Evolutionary conservation across 768 basidiomycete genomes (phyloP), one percentile per base, ranked within the genome.

Genomic region (Erythrobasidium yunnanense): DNA sequence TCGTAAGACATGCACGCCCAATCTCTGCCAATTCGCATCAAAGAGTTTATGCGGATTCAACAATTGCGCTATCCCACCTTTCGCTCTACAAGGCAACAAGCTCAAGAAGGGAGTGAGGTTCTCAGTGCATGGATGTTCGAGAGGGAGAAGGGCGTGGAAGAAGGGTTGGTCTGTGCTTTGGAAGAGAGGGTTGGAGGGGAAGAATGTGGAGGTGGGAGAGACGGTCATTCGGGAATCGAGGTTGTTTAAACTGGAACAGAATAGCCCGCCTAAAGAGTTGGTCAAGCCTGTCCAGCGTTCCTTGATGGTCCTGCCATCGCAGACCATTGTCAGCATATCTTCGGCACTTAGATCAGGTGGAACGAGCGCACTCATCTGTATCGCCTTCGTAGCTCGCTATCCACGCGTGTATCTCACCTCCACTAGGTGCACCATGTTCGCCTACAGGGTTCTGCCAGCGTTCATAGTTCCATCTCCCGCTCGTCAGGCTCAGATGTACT

Each of bases 61-160:
- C 23, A 96, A 80, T 17, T 77, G 79, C 0, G 90, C 87, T 22
- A 96, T 80, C 13, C 95, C 92, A 0, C 91, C 89, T 20, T 81
- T 78, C 4, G 87, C 84, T 73, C 95, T 89, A 79, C 93, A 97
- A 0, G 95, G 95, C 1, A 97, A 79, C 8, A 96, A 83, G 74
- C 93, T 90, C 66, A 96, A 81, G 77, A 97, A 95, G 0, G 95
- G 93, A 0, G 93, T 96, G 7, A 97, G 79, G 73, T 96, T 96
- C 74, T 97, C 95, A 3, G 93, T 97, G 74, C 93, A 99, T n/a
- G 96, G 87, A 70, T 85, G 80, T 73, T 92, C 88, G 2, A 85
- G 87, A 5, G 87, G 86, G 20, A 87, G 81, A 6, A 83, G 82
- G 1, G 87, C 88, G 71, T 91, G 85, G 66, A 85, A 84, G 25